Evolutionary conservation across 192 early-diverging fungal genomes (phyloP).

Genomic region (Entrophospora sp.): DNA sequence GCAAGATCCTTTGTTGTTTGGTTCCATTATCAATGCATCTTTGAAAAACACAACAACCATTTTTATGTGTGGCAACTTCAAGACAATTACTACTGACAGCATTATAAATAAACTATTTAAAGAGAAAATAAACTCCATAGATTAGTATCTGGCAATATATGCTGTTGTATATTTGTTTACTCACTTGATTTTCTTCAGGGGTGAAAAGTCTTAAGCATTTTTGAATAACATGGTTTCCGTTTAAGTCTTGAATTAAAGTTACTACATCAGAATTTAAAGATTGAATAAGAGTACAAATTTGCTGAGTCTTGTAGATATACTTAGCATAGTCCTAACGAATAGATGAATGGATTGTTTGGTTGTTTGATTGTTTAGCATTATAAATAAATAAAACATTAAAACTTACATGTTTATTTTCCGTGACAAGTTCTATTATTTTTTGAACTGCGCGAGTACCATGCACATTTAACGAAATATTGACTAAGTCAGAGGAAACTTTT

Average conservation of each 20-base stretch:
- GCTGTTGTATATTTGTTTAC: not conserved
- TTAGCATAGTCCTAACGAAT: not conserved
- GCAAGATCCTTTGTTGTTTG: conserved; percentile 58
- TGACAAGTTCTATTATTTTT: conserved; percentile 78
- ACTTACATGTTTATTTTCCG: conserved; percentile 47
- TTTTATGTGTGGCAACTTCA: conserved; percentile 82
- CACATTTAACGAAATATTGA: conserved; percentile 80
- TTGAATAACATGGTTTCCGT: conserved; percentile 90
- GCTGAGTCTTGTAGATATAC: conserved; percentile 25
- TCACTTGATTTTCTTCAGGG: conserved; percentile 56
- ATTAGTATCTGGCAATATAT: not conserved
- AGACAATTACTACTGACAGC: conserved; percentile 67
- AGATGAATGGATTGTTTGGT: conserved; percentile 9
- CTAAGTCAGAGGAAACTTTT: conserved; percentile 61
- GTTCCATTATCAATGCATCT: conserved; percentile 82
- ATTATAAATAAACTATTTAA: conserved; percentile 69
- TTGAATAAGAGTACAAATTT: conserved; percentile 54
- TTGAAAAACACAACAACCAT: conserved; percentile 88
- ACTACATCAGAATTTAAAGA: conserved; percentile 67
- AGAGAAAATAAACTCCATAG: not conserved
- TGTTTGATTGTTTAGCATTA: not conserved
- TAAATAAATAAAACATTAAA: not conserved
- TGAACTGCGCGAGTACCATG: conserved; percentile 90
- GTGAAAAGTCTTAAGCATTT: conserved; percentile 75
- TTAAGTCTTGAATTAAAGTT: conserved; percentile 80